Evolutionary conservation across 1,139 yeast genomes (phyloP).

Genomic region (Pichia sp.): DNA sequence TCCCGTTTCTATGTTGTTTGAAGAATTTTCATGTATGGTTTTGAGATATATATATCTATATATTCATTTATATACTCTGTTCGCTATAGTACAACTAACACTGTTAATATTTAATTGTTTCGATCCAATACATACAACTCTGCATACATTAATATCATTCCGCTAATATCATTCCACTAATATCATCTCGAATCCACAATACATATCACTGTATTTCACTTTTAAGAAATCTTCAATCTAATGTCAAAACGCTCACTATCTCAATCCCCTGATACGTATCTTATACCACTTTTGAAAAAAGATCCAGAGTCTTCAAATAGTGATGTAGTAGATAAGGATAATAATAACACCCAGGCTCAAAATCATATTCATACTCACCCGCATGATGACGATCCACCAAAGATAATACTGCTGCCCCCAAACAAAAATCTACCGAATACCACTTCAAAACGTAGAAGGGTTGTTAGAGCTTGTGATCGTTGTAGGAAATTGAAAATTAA

Average conservation of each 20-base stretch:
- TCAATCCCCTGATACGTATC: background rate
- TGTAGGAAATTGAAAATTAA: constrained; percentile 67
- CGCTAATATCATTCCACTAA: background rate
- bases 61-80: too few species aligned
- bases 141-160: too few species aligned
- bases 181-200: too few species aligned
- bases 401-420: constrained; percentile 25
- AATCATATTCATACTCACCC: too few species aligned
- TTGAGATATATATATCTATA: too few species aligned
- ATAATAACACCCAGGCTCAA: background rate
- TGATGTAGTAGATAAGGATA: background rate
- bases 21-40: too few species aligned
- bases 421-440: constrained; percentile 12
- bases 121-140: too few species aligned
- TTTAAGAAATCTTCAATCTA: too few species aligned
- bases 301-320: background rate
- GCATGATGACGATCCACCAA: constrained; percentile 19
- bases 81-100: too few species aligned
- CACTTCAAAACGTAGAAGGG: constrained; percentile 57
- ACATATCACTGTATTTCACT: too few species aligned
- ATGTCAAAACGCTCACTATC: background rate
- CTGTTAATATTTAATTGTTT: too few species aligned
- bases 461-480: constrained; percentile 78
- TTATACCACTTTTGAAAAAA: background rate
- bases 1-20: too few species aligned